These are phyloP conservation scores for Aspergillus ruber DNA, from an alignment of 2,329 filamentous ascomycete genomes.

Conservation along the genomic window DNA sequence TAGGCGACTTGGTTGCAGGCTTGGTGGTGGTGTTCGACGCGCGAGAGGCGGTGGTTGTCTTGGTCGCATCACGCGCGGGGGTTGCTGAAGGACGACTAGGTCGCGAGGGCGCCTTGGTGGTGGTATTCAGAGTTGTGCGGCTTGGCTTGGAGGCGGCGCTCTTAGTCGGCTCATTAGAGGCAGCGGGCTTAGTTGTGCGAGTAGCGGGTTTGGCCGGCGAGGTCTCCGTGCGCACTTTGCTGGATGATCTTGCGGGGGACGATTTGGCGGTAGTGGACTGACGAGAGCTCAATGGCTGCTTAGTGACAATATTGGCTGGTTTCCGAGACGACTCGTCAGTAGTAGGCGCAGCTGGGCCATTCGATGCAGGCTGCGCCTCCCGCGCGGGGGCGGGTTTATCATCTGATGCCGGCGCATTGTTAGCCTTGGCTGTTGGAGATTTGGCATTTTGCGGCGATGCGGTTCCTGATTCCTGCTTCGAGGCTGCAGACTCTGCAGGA, in stretches of 20 bases:
- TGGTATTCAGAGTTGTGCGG: constrained; percentile 24
- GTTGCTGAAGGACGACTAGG: constrained; percentile 21
- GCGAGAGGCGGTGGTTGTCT: constrained; percentile 17
- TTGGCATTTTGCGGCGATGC: constrained; percentile 6
- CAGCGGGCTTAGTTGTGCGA: constrained; percentile 19
- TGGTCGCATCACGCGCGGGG: constrained; percentile 16
- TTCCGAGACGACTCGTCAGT: constrained; percentile 12
- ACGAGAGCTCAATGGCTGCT: constrained; percentile 27
- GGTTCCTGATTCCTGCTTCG: constrained; percentile 4
- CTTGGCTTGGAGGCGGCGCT: constrained; percentile 25
- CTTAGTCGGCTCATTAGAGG: constrained; percentile 24
- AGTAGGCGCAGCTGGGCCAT: constrained; percentile 4
- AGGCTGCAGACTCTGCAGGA: constrained; percentile 11
- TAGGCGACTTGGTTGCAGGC: constrained; percentile 34
- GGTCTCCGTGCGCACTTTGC: constrained; percentile 13
- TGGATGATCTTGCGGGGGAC: constrained; percentile 15
- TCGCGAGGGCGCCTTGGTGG: constrained; percentile 20
- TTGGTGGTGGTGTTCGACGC: constrained; percentile 25
- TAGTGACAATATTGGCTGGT: constrained; percentile 19
- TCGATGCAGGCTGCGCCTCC: constrained; percentile 10
- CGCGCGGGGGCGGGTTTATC: constrained; percentile 10
- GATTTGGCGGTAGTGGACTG: constrained; percentile 20
- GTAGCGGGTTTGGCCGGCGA: constrained; percentile 15
- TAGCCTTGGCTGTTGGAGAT: constrained; percentile 5
- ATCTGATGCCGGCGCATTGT: constrained; percentile 5